These are phyloP conservation scores for Saksenaea oblongispora DNA, from an alignment of 371 early-diverging fungal species.

Conservation along the genomic window DNA sequence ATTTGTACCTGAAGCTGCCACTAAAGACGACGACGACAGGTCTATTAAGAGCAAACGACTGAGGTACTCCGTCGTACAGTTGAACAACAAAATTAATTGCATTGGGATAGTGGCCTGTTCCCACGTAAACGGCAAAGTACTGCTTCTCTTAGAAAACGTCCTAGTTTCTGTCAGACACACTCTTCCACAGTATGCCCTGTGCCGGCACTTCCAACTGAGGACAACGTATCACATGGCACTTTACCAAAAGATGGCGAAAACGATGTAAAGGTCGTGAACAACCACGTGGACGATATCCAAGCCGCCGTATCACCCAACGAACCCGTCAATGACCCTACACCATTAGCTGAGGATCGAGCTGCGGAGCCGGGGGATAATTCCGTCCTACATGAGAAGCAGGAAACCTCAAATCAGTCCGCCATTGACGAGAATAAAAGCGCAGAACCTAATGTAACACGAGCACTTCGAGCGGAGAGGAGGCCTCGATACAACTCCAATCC, in stretches of 20 bases:
- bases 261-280: neutral
- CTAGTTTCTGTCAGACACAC: neutral
- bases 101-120: neutral
- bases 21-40: slow-evolving; percentile 2
- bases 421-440: neutral
- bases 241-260: neutral
- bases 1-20: neutral
- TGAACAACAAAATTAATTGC: neutral
- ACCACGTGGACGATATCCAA: slow-evolving; percentile 4
- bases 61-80: slow-evolving; percentile 5
- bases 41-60: slow-evolving; percentile 17
- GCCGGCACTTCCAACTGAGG: neutral
- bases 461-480: neutral
- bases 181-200: slow-evolving; percentile 1
- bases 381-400: neutral
- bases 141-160: neutral
- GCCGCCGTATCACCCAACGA: neutral
- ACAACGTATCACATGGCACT: neutral
- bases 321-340: neutral
- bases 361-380: neutral
- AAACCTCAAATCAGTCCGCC: neutral
- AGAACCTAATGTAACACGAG: slow-evolving; percentile 1
- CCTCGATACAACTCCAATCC: slow-evolving; percentile 2
- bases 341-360: neutral
- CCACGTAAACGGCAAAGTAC: slow-evolving; percentile 1